These are phyloP conservation scores for Parathielavia appendiculata DNA, from an alignment of 495 filamentous ascomycete genomes.

Conservation along the genomic window DNA sequence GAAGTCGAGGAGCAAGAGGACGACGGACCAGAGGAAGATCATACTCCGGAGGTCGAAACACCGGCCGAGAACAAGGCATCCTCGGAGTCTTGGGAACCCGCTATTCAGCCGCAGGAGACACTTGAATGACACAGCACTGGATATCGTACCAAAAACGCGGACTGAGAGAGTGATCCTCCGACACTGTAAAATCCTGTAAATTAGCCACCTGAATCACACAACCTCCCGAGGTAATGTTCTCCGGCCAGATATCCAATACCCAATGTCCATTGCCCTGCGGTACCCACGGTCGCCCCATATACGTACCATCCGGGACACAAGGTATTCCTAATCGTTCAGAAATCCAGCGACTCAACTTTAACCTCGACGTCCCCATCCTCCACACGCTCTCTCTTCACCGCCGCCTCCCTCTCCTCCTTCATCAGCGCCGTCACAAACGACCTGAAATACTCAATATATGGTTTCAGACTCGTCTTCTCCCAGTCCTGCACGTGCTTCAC, in stretches of 20 bases:
- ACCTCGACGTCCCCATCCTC: slow-evolving; percentile 30
- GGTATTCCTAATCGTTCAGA: not conserved
- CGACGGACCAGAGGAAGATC: not conserved
- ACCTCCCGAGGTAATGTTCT: not conserved
- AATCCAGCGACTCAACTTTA: slow-evolving; percentile 12
- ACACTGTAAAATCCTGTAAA: not conserved
- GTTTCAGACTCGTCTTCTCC: slow-evolving; percentile 93
- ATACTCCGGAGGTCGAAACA: not conserved
- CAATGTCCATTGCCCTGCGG: not conserved
- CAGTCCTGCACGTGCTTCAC: slow-evolving; percentile 64
- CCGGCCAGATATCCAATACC: no score
- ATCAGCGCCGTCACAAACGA: slow-evolving; percentile 71
- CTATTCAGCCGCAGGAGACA: not conserved
- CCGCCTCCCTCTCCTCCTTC: slow-evolving; percentile 71
- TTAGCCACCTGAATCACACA: not conserved
- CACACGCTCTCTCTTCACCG: slow-evolving; percentile 61
- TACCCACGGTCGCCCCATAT: not conserved
- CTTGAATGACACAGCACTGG: not conserved
- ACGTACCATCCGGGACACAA: no score
- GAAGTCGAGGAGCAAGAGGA: slow-evolving; percentile 18
- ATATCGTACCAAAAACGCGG: not conserved
- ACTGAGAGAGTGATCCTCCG: not conserved
- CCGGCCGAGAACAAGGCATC: not conserved
- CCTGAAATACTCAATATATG: slow-evolving; percentile 86
- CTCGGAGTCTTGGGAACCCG: not conserved